Evolutionary conservation across 1,284 basidiomycete genomes (phyloP).

Genomic region (Ustilago lituana): DNA sequence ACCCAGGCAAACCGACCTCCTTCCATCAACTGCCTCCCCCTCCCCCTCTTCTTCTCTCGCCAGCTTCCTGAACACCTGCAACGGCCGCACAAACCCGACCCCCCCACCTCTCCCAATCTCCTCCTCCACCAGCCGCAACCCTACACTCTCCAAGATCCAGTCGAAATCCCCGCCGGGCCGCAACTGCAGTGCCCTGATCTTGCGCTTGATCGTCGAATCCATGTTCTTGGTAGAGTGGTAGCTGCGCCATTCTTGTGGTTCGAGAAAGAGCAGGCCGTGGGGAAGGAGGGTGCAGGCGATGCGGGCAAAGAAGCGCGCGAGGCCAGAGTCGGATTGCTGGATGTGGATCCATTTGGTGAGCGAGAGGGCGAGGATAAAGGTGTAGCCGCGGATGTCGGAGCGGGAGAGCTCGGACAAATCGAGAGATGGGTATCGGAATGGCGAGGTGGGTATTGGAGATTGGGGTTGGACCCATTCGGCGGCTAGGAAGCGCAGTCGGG

Average conservation of each 20-base stretch:
- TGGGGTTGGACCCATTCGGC: constrained; percentile 25
- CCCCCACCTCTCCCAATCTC: constrained; percentile 17
- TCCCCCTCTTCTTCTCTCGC: neutral
- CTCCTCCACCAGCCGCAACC: constrained; percentile 2
- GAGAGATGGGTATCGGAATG: neutral
- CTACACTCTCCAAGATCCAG: constrained; percentile 22
- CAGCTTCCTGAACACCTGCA: constrained; percentile 26
- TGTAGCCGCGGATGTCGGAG: constrained; percentile 1
- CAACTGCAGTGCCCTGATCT: constrained; percentile 26
- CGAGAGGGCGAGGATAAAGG: constrained; percentile 29
- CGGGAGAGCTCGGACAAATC: neutral
- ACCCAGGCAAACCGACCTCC: constrained; percentile 11
- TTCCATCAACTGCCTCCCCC: neutral
- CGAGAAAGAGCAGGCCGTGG: constrained; percentile 18
- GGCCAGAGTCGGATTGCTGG: constrained; percentile 28
- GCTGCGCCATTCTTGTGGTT: constrained; percentile 36
- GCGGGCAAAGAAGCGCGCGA: constrained; percentile 25
- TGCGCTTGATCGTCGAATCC: constrained; percentile 8
- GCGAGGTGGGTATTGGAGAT: neutral
- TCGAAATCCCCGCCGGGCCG: constrained; percentile 37
- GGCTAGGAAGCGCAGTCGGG: constrained; percentile 12
- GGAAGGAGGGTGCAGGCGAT: constrained; percentile 12
- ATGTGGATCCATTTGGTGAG: constrained; percentile 52
- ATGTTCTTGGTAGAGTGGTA: constrained; percentile 30
- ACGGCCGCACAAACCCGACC: constrained; percentile 19